Evolutionary conservation across 371 early-diverging fungal species (phyloP).

Genomic region (Mortierella sp.): DNA sequence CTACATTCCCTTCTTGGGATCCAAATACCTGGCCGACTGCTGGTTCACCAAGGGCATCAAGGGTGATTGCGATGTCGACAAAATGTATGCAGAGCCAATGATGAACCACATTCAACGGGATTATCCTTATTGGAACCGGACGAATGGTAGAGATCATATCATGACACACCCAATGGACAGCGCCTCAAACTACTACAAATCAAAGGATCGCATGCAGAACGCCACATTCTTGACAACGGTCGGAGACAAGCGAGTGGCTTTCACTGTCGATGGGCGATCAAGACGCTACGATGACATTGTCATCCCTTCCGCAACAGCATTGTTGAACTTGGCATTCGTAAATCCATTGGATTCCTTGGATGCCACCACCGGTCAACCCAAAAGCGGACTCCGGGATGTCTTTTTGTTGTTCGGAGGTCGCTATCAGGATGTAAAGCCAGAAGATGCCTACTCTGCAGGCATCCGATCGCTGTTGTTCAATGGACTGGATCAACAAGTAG

Average conservation of each 20-base stretch:
- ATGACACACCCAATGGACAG: slow-evolving; percentile 69
- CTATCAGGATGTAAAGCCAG: slow-evolving; percentile 55
- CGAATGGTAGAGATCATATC: slow-evolving; percentile 59
- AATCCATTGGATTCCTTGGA: slow-evolving; percentile 53
- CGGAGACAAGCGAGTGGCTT: slow-evolving; percentile 57
- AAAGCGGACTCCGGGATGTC: slow-evolving; percentile 48
- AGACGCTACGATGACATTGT: slow-evolving; percentile 64
- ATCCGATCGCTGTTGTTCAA: slow-evolving; percentile 62
- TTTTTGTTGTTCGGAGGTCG: slow-evolving; percentile 62
- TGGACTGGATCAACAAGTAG: slow-evolving; percentile 56
- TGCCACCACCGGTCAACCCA: slow-evolving; percentile 53
- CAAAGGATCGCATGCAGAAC: slow-evolving; percentile 56
- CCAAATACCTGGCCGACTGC: slow-evolving; percentile 61
- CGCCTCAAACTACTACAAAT: slow-evolving; percentile 60
- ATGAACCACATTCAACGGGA: slow-evolving; percentile 63
- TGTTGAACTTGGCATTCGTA: slow-evolving; percentile 53
- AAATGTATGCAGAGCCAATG: slow-evolving; percentile 60
- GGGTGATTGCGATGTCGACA: slow-evolving; percentile 63
- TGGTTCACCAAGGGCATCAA: slow-evolving; percentile 40
- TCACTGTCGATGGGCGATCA: slow-evolving; percentile 50
- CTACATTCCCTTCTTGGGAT: slow-evolving; percentile 67
- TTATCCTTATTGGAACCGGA: slow-evolving; percentile 63
- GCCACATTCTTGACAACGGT: slow-evolving; percentile 65
- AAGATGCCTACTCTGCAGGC: slow-evolving; percentile 62
- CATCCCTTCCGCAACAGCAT: slow-evolving; percentile 61